Percentiles rank a stretch among this genome's conserved stretches.
Conservation (phyloP, 2,329 filamentous ascomycete genomes). For the Periconia digitata region DNA sequence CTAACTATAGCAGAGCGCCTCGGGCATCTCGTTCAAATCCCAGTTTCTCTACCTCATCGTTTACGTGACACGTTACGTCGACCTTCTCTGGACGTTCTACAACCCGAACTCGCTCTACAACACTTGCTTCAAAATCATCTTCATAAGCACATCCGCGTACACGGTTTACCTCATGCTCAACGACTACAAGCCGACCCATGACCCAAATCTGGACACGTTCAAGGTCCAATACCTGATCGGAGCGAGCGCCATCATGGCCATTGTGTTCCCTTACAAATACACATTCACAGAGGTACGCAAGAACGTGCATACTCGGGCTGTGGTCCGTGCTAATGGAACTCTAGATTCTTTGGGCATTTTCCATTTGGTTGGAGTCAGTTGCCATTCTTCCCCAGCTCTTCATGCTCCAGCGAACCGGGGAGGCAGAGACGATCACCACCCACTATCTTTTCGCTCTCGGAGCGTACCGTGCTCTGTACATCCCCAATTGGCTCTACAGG, state of each 20-base stretch:
- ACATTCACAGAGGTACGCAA: conserved; percentile 63
- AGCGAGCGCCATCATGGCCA: conserved; percentile 73
- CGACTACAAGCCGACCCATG: conserved; percentile 95
- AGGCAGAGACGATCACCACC: conserved; percentile 98
- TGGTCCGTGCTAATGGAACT: conserved; percentile 11
- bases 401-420: conserved; percentile 95
- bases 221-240: conserved; percentile 91
- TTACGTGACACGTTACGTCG: conserved; percentile 88
- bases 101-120: conserved; percentile 75
- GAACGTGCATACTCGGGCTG: neutral
- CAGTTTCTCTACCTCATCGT: conserved; percentile 93
- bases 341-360: conserved; percentile 94
- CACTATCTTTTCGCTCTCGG: conserved; percentile 96
- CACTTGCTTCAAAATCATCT: conserved; percentile 92
- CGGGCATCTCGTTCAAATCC: conserved; percentile 98
- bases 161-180: conserved; percentile 98
- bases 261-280: conserved; percentile 86
- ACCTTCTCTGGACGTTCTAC: conserved; percentile 84
- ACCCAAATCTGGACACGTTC: conserved; percentile 96
- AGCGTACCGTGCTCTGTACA: conserved; percentile 89
- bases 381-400: conserved; percentile 97
- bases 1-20: conserved; percentile 70
- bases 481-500: conserved; percentile 97
- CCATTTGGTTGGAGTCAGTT: conserved; percentile 96
- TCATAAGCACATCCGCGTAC: conserved; percentile 87